A percentile compares a stretch with the other conserved stretches of the same genome.
These are phyloP conservation scores for Hymenochaete sp. DNA, from an alignment of 1,284 basidiomycete species.

Conservation along the genomic window DNA sequence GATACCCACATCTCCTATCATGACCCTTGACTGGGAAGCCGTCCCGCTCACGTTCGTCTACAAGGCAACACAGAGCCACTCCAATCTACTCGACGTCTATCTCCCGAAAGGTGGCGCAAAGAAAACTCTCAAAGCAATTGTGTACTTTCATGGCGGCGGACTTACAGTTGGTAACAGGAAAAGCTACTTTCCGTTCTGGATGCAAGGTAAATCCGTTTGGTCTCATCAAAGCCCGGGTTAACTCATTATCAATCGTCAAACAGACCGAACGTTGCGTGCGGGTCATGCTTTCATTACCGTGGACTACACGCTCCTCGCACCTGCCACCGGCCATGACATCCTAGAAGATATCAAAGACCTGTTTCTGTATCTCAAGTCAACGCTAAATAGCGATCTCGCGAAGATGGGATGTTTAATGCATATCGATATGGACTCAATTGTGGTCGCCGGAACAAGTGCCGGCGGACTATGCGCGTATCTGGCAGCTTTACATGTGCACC, in stretches of 20 bases:
- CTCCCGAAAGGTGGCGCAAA: constrained; percentile 21
- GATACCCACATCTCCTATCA: too few relatives aligned
- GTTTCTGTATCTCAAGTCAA: constrained; percentile 37
- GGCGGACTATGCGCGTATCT: constrained; percentile 59
- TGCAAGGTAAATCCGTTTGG: constrained; percentile 33
- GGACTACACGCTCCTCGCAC: constrained; percentile 53
- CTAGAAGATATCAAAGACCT: constrained; percentile 46
- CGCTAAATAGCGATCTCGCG: constrained; percentile 22
- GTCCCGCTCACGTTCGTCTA: too few relatives aligned
- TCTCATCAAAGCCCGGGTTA: neutral
- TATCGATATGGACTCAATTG: constrained; percentile 38
- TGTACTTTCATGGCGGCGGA: constrained; percentile 61
- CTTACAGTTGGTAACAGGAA: constrained; percentile 46
- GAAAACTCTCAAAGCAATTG: constrained; percentile 32
- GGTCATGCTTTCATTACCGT: constrained; percentile 51
- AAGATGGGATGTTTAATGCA: constrained; percentile 20
- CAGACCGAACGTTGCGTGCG: constrained; percentile 36
- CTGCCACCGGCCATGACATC: constrained; percentile 48
- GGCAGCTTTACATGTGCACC: constrained; percentile 42
- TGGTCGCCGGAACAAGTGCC: constrained; percentile 50
- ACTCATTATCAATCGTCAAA: neutral
- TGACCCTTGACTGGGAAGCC: too few relatives aligned
- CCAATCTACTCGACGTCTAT: constrained; percentile 29
- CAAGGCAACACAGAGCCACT: too few relatives aligned
- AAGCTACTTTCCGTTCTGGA: constrained; percentile 57